phyloP scores from a whole-genome alignment of 2,329 filamentous ascomycete genomes.

The Parafenestella ontariensis region DNA sequence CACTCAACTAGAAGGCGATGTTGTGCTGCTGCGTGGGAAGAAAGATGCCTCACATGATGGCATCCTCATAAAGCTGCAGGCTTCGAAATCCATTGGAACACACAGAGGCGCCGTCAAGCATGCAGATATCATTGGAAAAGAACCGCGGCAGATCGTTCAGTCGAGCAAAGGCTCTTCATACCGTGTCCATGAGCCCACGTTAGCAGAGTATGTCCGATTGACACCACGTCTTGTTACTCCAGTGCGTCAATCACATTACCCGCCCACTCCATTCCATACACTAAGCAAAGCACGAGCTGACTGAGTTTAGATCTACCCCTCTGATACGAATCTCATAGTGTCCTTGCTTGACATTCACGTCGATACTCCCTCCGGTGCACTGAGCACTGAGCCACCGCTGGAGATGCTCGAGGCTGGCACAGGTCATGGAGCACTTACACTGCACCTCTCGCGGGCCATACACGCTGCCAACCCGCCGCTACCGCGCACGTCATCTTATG shows the following conservation, averaged over 20 bases:
- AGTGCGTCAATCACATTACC: constrained; percentile 52
- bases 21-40: constrained; percentile 53
- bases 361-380: constrained; percentile 44
- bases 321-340: constrained; percentile 77
- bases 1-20: constrained; percentile 43
- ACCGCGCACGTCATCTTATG: constrained; percentile 39
- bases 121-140: constrained; percentile 69
- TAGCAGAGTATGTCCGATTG: constrained; percentile 76
- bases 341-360: constrained; percentile 78
- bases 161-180: constrained; percentile 62
- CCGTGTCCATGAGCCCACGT: constrained; percentile 68
- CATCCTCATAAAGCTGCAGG: constrained; percentile 49
- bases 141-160: constrained; percentile 64
- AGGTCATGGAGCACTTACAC: constrained; percentile 80
- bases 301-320: constrained; percentile 70
- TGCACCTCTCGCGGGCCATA: constrained; percentile 77
- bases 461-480: constrained; percentile 72
- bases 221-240: constrained; percentile 77
- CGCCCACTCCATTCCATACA: background rate
- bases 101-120: constrained; percentile 60
- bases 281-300: constrained; percentile 2
- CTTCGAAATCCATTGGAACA: constrained; percentile 43
- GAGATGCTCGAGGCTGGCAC: constrained; percentile 87
- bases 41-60: constrained; percentile 46
- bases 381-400: constrained; percentile 55